Evolutionary conservation across 2,329 filamentous ascomycete species (phyloP), one percentile per base, ranked within the genome.

Genomic region (Gnomoniopsis smithogilvyi): DNA sequence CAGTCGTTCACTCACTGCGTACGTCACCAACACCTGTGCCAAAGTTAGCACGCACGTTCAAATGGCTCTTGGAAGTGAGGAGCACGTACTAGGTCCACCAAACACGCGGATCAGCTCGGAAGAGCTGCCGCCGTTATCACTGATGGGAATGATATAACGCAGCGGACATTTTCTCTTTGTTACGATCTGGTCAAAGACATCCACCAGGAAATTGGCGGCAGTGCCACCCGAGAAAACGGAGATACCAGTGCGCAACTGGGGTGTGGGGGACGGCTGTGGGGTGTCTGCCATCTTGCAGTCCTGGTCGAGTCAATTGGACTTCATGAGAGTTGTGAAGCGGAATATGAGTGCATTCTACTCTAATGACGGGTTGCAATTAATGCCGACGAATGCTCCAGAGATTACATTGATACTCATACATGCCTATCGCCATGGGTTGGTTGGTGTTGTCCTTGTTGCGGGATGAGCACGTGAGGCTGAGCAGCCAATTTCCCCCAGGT

Each of bases 81-180:
- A 50, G 2, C 33, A 66, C 74, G 58, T 76, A 88, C 94, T 94
- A 64, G 94, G 94, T 1, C 95, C 95, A 15, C 94, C 95, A 74
- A 98, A 95, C 38, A 98, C 92, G 38, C 95, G 84, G 65, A 97
- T 96, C 67, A 97, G 79, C 76, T 98, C 94, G 48, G 91, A 96
- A 2, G 92, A 96, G 66, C 91, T 96, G 43, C 94, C 94, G 51
- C 94, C 94, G 74, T 98, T 98, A 75, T 98, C 94, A 64, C 90
- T 95, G 70, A 97, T 96, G 38, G 94, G 94, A 54, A 98, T 96
- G 60, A 97, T 86, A 72, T 96, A 96, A 74, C 85, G 91, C 46
- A 96, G 76, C 2, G 82, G 78, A 68, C 88, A 89, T 45, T 81
- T 75, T 62, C 89, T 90, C 66, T 81, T 87, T 63, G 86, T 74